These are phyloP conservation scores for Populus tomentosa DNA, from an alignment of 441 rosid genomes.

Conservation along the genomic window DNA sequence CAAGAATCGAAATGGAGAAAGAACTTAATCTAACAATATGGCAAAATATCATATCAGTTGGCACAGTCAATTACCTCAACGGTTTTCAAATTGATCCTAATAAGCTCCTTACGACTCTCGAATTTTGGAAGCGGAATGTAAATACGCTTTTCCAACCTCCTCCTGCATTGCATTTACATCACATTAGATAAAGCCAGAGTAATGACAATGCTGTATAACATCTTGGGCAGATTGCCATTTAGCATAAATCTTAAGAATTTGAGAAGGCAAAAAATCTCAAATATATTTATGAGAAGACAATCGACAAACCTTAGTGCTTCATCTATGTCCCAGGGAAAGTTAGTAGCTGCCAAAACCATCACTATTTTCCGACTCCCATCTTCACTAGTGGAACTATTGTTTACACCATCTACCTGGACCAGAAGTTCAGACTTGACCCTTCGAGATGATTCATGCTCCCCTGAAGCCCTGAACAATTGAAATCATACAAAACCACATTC, in stretches of 20 bases:
- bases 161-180: slow-evolving; percentile 51
- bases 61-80: slow-evolving; percentile 66
- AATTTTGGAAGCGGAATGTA: slow-evolving; percentile 96
- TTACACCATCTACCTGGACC: slow-evolving; percentile 99
- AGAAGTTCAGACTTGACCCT: slow-evolving; percentile 99
- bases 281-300: neutral
- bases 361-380: slow-evolving; percentile 96
- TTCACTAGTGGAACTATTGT: slow-evolving; percentile 74
- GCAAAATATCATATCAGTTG: neutral
- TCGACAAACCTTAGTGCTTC: slow-evolving; percentile 81
- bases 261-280: neutral
- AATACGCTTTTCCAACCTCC: slow-evolving; percentile 97
- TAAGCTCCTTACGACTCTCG: slow-evolving; percentile 96
- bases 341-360: slow-evolving; percentile 98
- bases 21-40: neutral
- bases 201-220: neutral
- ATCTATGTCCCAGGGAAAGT: slow-evolving; percentile 99
- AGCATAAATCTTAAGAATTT: neutral
- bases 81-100: slow-evolving; percentile 89
- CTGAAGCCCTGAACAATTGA: slow-evolving; percentile 67
- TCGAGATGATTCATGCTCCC: slow-evolving; percentile 99
- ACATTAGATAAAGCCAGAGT: slow-evolving; percentile 7
- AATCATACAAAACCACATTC: neutral
- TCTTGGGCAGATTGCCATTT: neutral
- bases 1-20: neutral